phyloP scores from a whole-genome alignment of 177 flowering plant species.

The Tripterygium wilfordii region DNA sequence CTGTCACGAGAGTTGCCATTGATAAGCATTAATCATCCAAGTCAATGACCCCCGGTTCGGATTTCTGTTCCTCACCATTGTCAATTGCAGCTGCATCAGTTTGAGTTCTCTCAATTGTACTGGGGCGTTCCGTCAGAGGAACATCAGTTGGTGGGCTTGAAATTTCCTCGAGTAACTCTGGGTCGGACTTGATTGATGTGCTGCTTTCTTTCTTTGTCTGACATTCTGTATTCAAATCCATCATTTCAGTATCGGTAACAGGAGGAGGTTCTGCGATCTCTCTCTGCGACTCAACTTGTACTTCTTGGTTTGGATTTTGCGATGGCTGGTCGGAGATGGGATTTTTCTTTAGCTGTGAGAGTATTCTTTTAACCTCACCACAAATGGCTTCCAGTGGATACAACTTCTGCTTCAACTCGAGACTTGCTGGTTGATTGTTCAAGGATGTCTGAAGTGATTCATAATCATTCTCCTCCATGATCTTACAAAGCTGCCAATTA shows the following conservation, averaged over 20 bases:
- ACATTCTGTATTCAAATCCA: slow-evolving; percentile 8
- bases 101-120: neutral
- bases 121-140: neutral
- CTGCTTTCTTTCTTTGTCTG: slow-evolving; percentile 3
- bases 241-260: slow-evolving; percentile 3
- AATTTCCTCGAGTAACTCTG: slow-evolving; percentile 5
- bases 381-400: slow-evolving; percentile 30
- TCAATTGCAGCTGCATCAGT: slow-evolving; percentile 22
- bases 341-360: slow-evolving; percentile 14
- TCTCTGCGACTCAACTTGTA: slow-evolving; percentile 7
- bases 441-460: slow-evolving; percentile 32
- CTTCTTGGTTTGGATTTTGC: neutral
- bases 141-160: slow-evolving; percentile 5
- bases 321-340: neutral
- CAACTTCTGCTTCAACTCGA: slow-evolving; percentile 30
- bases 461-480: slow-evolving; percentile 28
- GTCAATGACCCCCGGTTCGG: slow-evolving; percentile 22
- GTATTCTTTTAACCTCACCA: slow-evolving; percentile 36
- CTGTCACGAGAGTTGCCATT: neutral
- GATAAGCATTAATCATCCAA: slow-evolving; percentile 23
- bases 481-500: slow-evolving; percentile 48
- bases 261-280: slow-evolving; percentile 9
- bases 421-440: slow-evolving; percentile 26
- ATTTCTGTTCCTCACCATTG: neutral
- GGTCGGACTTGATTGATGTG: neutral